Percentiles rank a stretch among this genome's conserved stretches.
Evolutionary conservation across 2,329 filamentous ascomycete species (phyloP).

Genomic region (Aspergillus sp.): DNA sequence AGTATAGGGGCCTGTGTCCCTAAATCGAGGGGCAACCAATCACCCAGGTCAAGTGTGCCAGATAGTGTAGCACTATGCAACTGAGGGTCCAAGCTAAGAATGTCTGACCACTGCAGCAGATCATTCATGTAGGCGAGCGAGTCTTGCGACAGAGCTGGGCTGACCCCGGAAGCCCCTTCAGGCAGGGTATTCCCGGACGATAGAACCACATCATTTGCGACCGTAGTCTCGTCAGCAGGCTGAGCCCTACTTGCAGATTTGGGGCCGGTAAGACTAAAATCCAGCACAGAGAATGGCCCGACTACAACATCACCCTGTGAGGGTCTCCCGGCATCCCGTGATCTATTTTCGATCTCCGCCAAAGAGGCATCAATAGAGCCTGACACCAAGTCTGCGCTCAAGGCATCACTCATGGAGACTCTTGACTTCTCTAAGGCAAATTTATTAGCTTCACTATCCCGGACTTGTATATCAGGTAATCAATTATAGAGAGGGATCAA

Average conservation of each 20-base stretch:
- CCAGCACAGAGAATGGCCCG: constrained; percentile 34
- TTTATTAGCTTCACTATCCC: background rate
- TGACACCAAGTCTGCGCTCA: constrained; percentile 27
- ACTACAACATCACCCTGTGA: constrained; percentile 26
- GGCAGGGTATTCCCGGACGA: background rate
- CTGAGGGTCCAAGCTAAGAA: constrained; percentile 33
- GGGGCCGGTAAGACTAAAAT: constrained; percentile 22
- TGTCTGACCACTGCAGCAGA: constrained; percentile 37
- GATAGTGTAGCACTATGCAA: constrained; percentile 19
- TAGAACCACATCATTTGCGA: background rate
- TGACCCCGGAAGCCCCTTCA: background rate
- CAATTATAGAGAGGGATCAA: background rate
- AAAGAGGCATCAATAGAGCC: constrained; percentile 36
- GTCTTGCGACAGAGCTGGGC: constrained; percentile 6
- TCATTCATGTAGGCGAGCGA: constrained; percentile 26
- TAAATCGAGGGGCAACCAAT: constrained; percentile 1
- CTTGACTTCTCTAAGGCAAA: constrained; percentile 28
- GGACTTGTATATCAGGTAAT: background rate
- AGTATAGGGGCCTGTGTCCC: background rate
- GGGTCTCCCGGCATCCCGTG: constrained; percentile 23
- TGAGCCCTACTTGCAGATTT: background rate
- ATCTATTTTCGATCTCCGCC: constrained; percentile 33
- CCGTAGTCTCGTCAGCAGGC: background rate
- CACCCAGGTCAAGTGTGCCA: constrained; percentile 12
- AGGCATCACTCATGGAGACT: constrained; percentile 34